phyloP scores from a whole-genome alignment of 1,139 yeast genomes.

The Candida albicans region DNA sequence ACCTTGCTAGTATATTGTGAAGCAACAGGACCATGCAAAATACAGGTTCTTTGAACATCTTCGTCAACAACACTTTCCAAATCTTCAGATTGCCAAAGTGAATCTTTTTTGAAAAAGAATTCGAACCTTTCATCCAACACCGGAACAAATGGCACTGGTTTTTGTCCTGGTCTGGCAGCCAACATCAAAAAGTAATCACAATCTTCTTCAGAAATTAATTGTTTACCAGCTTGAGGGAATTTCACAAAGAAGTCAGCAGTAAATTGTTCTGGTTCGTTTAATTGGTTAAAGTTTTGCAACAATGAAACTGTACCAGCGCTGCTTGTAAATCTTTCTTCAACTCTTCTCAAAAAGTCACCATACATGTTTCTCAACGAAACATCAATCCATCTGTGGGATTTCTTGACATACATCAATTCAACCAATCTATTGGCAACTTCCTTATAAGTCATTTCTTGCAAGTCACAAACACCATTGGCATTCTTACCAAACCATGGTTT shows the following conservation, averaged over 20 bases:
- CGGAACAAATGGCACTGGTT: constrained; percentile 98
- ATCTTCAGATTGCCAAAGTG: constrained; percentile 98
- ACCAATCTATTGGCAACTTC: constrained; percentile 87
- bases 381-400: constrained; percentile 88
- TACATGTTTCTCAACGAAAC: constrained; percentile 78
- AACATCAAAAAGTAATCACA: constrained; percentile 86
- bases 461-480: constrained; percentile 78
- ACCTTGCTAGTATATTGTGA: constrained; percentile 86
- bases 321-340: constrained; percentile 91
- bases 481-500: constrained; percentile 95
- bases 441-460: constrained; percentile 93
- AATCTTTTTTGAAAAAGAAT: constrained; percentile 96
- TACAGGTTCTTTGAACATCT: constrained; percentile 98
- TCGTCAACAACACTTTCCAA: constrained; percentile 93
- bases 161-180: constrained; percentile 82
- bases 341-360: constrained; percentile 86
- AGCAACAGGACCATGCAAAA: constrained; percentile 97
- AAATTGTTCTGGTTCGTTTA: constrained; percentile 64
- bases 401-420: constrained; percentile 83
- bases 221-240: constrained; percentile 73
- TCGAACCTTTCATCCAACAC: constrained; percentile 92
- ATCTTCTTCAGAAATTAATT: constrained; percentile 93
- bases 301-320: constrained; percentile 56
- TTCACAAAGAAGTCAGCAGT: constrained; percentile 60
- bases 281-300: constrained; percentile 69